A percentile compares a stretch with the other conserved stretches of the same genome.
phyloP scores from a whole-genome alignment of 352 stramenopile species.

The Globisporangium alternatum region DNA sequence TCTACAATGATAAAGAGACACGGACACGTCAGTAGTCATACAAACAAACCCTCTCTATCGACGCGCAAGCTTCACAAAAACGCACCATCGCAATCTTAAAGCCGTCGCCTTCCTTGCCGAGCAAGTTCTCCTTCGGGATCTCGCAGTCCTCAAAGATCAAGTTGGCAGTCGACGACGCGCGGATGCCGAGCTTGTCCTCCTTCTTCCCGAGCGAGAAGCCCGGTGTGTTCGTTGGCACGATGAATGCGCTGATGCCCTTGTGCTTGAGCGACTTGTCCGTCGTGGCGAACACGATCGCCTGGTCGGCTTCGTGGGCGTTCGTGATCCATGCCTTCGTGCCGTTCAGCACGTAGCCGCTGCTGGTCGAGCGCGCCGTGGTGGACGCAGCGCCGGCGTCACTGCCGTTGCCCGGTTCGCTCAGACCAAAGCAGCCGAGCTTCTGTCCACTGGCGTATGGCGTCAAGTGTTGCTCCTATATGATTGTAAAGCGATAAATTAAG shows the following conservation, averaged over 20 bases:
- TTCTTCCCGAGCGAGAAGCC: slow-evolving; percentile 96
- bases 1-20: slow-evolving; percentile 25
- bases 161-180: slow-evolving; percentile 95
- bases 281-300: slow-evolving; percentile 96
- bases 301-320: slow-evolving; percentile 92
- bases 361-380: slow-evolving; percentile 85
- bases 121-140: slow-evolving; percentile 88
- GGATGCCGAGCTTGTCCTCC: slow-evolving; percentile 98
- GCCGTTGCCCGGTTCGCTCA: slow-evolving; percentile 93
- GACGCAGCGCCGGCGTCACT: slow-evolving; percentile 92
- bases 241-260: slow-evolving; percentile 97
- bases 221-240: slow-evolving; percentile 89
- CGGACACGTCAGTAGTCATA: neutral
- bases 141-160: slow-evolving; percentile 95
- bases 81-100: slow-evolving; percentile 88
- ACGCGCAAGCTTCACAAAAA: neutral
- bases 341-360: slow-evolving; percentile 94
- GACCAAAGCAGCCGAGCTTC: slow-evolving; percentile 94
- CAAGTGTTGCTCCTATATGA: slow-evolving; percentile 65
- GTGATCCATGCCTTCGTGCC: slow-evolving; percentile 98
- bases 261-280: slow-evolving; percentile 95
- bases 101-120: slow-evolving; percentile 82
- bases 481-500: slow-evolving; percentile 3
- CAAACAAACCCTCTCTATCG: neutral
- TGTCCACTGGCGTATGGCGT: slow-evolving; percentile 88